Conservation (phyloP, 108 stramenopile genomes). For the Skeletonema tropicum region DNA sequence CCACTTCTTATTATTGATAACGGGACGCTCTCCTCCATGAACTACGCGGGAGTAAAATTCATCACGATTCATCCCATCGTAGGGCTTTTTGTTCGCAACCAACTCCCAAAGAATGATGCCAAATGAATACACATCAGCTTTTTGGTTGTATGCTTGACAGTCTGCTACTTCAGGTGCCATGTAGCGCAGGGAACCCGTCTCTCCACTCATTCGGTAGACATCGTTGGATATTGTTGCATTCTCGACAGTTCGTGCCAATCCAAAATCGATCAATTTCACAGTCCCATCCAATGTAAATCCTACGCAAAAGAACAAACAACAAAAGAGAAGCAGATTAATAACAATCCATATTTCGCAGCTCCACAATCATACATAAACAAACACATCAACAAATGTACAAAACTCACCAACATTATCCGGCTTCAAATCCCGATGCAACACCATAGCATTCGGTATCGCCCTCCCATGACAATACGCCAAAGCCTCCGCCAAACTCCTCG, state of each 20-base stretch:
- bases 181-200: constrained; percentile 96
- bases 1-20: constrained; percentile 88
- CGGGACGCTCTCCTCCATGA: constrained; percentile 88
- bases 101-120: constrained; percentile 96
- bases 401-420: constrained; percentile 87
- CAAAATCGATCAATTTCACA: constrained; percentile 96
- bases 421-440: constrained; percentile 91
- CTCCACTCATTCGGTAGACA: constrained; percentile 94
- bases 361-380: neutral
- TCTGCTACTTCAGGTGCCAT: constrained; percentile 95
- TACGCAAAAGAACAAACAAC: constrained; percentile 15
- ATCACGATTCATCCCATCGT: constrained; percentile 86
- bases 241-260: constrained; percentile 88
- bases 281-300: constrained; percentile 93
- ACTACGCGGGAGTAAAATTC: constrained; percentile 89
- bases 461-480: constrained; percentile 85
- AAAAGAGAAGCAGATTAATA: neutral
- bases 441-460: constrained; percentile 85
- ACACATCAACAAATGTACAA: neutral
- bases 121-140: constrained; percentile 89
- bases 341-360: neutral
- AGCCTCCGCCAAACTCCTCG: constrained; percentile 73
- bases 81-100: constrained; percentile 90
- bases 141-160: constrained; percentile 84
- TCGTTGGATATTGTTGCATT: constrained; percentile 76